Percentiles rank a stretch among this genome's conserved stretches.
phyloP scores from a whole-genome alignment of 139 green algal species.

The Chlorella ohadii region DNA sequence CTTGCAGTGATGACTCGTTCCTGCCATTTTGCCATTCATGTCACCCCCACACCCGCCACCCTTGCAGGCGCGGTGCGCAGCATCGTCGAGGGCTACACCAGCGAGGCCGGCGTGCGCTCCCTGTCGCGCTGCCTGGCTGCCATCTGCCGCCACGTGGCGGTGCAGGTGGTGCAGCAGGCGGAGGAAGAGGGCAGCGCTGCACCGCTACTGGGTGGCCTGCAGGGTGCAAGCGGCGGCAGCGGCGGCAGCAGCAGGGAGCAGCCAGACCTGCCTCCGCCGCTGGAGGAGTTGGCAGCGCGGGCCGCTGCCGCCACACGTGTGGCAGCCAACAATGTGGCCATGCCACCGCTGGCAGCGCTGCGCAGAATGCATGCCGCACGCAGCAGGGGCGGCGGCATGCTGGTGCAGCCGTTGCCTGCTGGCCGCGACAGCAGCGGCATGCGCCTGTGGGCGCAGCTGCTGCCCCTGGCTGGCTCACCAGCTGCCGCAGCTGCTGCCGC shows the following conservation, averaged over 20 bases:
- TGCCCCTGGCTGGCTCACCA: background rate
- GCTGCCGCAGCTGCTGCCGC: background rate
- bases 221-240: background rate
- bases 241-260: background rate
- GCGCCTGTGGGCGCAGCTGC: constrained; percentile 15
- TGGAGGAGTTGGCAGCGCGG: no score
- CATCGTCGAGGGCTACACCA: constrained; percentile 90
- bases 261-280: background rate
- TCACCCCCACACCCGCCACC: background rate
- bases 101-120: constrained; percentile 95
- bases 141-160: constrained; percentile 93
- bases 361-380: background rate
- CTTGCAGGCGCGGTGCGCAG: constrained; percentile 70
- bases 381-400: background rate
- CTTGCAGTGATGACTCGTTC: no score
- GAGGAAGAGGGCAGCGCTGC: background rate
- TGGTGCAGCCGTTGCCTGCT: background rate
- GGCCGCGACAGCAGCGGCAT: background rate
- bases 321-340: background rate
- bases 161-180: constrained; percentile 65
- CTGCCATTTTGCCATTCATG: background rate
- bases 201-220: background rate
- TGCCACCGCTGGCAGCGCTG: background rate
- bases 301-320: background rate
- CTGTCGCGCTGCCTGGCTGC: constrained; percentile 96